Evolutionary conservation across 805 yeast genomes (phyloP).

Genomic region (Monosporozyma servazzii): DNA sequence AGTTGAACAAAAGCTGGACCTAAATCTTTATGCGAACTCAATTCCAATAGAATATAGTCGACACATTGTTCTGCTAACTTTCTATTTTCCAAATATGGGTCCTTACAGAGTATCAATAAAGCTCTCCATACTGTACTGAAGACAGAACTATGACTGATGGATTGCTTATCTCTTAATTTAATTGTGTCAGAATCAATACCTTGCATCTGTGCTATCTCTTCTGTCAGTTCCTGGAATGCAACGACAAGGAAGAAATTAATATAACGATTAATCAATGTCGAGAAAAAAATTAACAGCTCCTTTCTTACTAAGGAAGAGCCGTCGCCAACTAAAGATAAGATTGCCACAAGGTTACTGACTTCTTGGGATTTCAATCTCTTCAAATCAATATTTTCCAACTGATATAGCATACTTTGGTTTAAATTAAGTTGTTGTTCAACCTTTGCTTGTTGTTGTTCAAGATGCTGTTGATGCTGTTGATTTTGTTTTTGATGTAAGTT

Average conservation of each 20-base stretch:
- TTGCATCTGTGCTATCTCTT: constrained; percentile 60
- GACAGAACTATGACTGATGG: constrained; percentile 81
- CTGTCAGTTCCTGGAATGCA: constrained; percentile 77
- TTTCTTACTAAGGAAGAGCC: constrained; percentile 85
- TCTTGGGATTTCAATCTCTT: constrained; percentile 58
- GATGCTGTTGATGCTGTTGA: constrained; percentile 13
- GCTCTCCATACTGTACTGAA: constrained; percentile 86
- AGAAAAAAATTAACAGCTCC: constrained; percentile 70
- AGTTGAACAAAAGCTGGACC: constrained; percentile 56
- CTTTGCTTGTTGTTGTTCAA: constrained; percentile 23
- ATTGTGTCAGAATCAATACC: constrained; percentile 14
- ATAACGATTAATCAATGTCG: constrained; percentile 63
- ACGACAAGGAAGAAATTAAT: constrained; percentile 70
- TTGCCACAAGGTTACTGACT: constrained; percentile 56
- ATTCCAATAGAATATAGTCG: constrained; percentile 56
- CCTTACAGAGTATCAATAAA: constrained; percentile 67
- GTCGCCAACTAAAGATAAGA: constrained; percentile 64
- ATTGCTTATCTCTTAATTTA: constrained; percentile 37
- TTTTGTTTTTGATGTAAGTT: constrained; percentile 22
- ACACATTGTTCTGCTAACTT: constrained; percentile 63
- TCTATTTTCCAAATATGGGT: constrained; percentile 77
- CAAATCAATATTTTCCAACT: constrained; percentile 24
- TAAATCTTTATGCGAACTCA: constrained; percentile 46
- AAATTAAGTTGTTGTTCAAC: constrained; percentile 27
- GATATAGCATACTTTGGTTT: constrained; percentile 21